Evolutionary conservation across 129 eudicot genomes (phyloP), one percentile per base, ranked within the genome.

Genomic region (Ambrosia trifida): DNA sequence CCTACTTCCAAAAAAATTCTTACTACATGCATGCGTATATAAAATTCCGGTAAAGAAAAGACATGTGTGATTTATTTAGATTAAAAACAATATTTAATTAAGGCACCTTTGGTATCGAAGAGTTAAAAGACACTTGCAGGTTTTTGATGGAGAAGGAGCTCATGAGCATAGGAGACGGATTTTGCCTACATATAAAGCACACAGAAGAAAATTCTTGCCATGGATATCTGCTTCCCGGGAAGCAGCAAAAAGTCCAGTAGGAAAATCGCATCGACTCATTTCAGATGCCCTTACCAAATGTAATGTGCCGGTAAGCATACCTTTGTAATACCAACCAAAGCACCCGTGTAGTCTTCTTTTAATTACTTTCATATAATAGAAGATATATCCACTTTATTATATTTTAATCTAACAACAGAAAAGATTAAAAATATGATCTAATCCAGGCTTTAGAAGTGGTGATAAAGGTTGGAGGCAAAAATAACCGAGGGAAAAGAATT

Each of bases 61-160:
- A n/a, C n/a, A n/a, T n/a, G n/a, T n/a, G n/a, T n/a, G n/a, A n/a
- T n/a, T n/a, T n/a, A n/a, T n/a, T n/a, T n/a, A n/a, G n/a, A n/a
- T n/a, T n/a, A n/a, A n/a, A n/a, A n/a, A n/a, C n/a, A n/a, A n/a
- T n/a, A n/a, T n/a, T n/a, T n/a, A n/a, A n/a, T n/a, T n/a, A n/a
- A n/a, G n/a, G n/a, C n/a, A n/a, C n/a, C n/a, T n/a, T n/a, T n/a
- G n/a, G n/a, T n/a, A n/a, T n/a, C n/a, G n/a, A n/a, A n/a, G n/a
- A n/a, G n/a, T n/a, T n/a, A n/a, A n/a, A n/a, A n/a, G n/a, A n/a
- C n/a, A n/a, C n/a, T n/a, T 61, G 65, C 74, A 93, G 98, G 98
- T 89, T 45, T 54, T 93, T 66, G 98, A 93, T 80, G 98, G 98
- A 40, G 96, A 89, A 78, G 75, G 98, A 74, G 91, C 92, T 40